Conservation (phyloP, 768 basidiomycete genomes). For the Agrocybe praecox region DNA sequence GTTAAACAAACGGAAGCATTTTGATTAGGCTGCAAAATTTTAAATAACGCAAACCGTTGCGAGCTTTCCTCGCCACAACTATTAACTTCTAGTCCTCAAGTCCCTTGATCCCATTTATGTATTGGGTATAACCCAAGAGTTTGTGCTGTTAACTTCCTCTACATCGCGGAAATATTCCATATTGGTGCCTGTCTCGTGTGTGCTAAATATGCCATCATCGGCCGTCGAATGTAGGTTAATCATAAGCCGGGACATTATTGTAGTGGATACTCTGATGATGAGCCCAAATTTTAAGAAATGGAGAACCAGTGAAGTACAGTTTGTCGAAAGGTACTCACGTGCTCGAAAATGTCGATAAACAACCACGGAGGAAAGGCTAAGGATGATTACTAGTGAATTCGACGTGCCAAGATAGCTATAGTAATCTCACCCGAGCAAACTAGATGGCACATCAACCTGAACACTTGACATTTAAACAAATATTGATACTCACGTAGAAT, state of each 20-base stretch:
- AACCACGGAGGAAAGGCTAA: constrained; percentile 1
- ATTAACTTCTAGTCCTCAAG: too few relatives aligned
- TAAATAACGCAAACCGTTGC: too few relatives aligned
- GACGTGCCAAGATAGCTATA: neutral
- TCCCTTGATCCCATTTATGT: too few relatives aligned
- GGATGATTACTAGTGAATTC: neutral
- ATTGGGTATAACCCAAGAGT: too few relatives aligned
- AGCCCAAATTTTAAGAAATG: too few relatives aligned
- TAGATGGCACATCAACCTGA: neutral
- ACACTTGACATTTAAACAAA: neutral
- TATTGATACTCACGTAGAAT: neutral
- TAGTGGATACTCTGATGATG: neutral
- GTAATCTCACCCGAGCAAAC: neutral
- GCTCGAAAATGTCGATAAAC: neutral
- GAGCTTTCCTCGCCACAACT: too few relatives aligned
- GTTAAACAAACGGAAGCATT: too few relatives aligned
- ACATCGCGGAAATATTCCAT: too few relatives aligned
- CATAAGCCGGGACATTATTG: constrained; percentile 3
- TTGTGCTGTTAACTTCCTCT: too few relatives aligned
- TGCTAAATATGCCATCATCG: neutral
- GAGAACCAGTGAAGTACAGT: too few relatives aligned
- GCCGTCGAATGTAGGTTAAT: neutral
- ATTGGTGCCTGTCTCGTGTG: too few relatives aligned
- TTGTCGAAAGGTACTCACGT: constrained; percentile 1
- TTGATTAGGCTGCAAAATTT: too few relatives aligned